Percentiles rank a stretch among this genome's conserved stretches.
Evolutionary conservation across 2,329 filamentous ascomycete genomes (phyloP).

Genomic region (Aspergillus thermomutatus): DNA sequence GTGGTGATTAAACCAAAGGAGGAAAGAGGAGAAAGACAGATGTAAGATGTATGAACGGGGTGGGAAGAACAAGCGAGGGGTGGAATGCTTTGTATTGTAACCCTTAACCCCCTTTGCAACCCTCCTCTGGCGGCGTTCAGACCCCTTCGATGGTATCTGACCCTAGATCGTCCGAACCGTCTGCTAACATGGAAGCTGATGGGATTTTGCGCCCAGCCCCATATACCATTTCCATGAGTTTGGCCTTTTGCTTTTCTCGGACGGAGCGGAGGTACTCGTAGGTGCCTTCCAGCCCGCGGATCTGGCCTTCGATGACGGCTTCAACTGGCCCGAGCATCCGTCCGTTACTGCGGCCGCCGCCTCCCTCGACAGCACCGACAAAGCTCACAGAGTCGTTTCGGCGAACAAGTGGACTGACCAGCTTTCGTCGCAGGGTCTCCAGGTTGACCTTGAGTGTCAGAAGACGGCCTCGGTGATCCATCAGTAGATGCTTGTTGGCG

Average conservation of each 20-base stretch:
- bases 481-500: conserved; percentile 78
- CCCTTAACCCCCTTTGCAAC: not conserved
- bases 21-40: not conserved
- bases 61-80: no score
- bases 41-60: not conserved
- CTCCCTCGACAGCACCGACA: conserved; percentile 25
- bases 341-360: conserved; percentile 40
- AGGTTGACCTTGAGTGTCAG: conserved; percentile 81
- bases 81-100: no score
- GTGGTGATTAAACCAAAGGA: not conserved
- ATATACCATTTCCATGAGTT: conserved; percentile 76
- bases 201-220: conserved; percentile 44
- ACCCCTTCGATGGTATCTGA: conserved; percentile 13
- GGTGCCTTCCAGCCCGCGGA: conserved; percentile 75
- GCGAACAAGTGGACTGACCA: conserved; percentile 79
- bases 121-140: conserved; percentile 5
- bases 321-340: conserved; percentile 55
- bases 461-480: conserved; percentile 82
- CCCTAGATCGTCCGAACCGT: conserved; percentile 16
- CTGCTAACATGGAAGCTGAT: conserved; percentile 22
- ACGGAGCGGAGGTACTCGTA: conserved; percentile 73
- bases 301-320: conserved; percentile 71
- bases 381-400: conserved; percentile 54
- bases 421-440: conserved; percentile 75
- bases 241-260: conserved; percentile 74